Conservation (phyloP, 768 basidiomycete species). For the Leccinum obscurum region DNA sequence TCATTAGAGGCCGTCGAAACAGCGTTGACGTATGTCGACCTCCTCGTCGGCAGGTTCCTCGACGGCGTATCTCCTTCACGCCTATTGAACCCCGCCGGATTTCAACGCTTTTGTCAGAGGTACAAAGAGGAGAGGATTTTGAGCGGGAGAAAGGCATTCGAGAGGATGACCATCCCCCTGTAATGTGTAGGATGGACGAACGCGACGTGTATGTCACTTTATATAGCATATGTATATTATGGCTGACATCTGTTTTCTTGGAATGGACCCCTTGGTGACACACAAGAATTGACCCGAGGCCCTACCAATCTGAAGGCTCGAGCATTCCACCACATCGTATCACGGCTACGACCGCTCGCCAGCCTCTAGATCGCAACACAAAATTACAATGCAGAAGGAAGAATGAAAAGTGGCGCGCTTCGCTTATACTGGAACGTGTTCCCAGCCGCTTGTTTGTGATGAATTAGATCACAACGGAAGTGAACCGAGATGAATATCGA, state of each 20-base stretch:
- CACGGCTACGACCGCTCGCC: not conserved
- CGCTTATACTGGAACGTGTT: not conserved
- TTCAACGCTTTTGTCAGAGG: constrained; percentile 24
- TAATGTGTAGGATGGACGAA: constrained; percentile 6
- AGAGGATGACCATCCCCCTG: constrained; percentile 21
- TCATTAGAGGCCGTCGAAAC: constrained; percentile 30
- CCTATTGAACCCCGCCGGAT: constrained; percentile 23
- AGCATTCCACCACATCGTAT: not conserved
- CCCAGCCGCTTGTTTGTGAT: too few relatives aligned
- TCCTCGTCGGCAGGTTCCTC: constrained; percentile 30
- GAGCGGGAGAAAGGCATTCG: constrained; percentile 14
- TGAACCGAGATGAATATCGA: not conserved
- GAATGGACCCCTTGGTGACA: not conserved
- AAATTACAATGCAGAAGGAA: not conserved
- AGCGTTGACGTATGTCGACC: constrained; percentile 36
- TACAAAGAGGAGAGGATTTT: constrained; percentile 22
- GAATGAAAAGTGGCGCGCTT: too few relatives aligned
- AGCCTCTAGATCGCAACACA: not conserved
- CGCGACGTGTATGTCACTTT: not conserved
- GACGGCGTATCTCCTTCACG: constrained; percentile 18
- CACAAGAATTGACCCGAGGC: not conserved
- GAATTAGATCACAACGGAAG: too few relatives aligned
- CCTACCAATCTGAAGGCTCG: too few relatives aligned
- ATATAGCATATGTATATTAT: not conserved
- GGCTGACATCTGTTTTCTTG: not conserved